Base-by-base conservation (phyloP, 164 flowering plant species). In the Magnolia sinica region DNA sequence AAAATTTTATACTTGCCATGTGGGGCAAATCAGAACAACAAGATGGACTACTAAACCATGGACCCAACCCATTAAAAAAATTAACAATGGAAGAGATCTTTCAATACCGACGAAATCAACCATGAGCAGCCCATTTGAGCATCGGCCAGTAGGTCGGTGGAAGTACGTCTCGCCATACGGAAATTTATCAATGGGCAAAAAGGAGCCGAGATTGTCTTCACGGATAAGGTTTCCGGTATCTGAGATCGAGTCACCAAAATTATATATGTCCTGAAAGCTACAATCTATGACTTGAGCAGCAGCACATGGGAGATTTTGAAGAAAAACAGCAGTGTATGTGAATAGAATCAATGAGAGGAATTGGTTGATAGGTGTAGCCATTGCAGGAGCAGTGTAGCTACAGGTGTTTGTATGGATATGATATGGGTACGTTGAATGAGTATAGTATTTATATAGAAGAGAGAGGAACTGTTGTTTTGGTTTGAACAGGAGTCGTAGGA, bases 81-180 rank as follows among this genome's bases (percentile, higher is more conserved):
- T 4, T 37, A 37, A 27, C 29, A 27, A 37, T 37, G 45, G 7
- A 37, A 37, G 45, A 37, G 45, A 37, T 3, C 4, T 37, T 37
- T 37, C 45, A 37, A 3, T 61, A 73, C 68, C 68, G 4, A 73
- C 8, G 18, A 73, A 27, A n/a, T 73, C 76, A n/a, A 73, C 51
- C 8, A 73, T 73, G 24, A 73, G 55, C 11, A 18, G 67, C 7
- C 76, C 76, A 63, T 73, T 50, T 19, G 76, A 73, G 59, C 76
- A 73, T 4, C 76, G 68, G 65, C 76, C 76, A 0, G 76, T 73
- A 68, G 76, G 22, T 4, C 55, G 5, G 27, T 73, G 22, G 68
- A 73, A 73, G 68, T 61, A 73, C 0, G 76, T 73, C 68, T 73
- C 51, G 14, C 76, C 76, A 37, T 73, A 73, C 4, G 76, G 76